Conservation (phyloP, 2,329 filamentous ascomycete genomes). For the Exophiala oligosperma region DNA sequence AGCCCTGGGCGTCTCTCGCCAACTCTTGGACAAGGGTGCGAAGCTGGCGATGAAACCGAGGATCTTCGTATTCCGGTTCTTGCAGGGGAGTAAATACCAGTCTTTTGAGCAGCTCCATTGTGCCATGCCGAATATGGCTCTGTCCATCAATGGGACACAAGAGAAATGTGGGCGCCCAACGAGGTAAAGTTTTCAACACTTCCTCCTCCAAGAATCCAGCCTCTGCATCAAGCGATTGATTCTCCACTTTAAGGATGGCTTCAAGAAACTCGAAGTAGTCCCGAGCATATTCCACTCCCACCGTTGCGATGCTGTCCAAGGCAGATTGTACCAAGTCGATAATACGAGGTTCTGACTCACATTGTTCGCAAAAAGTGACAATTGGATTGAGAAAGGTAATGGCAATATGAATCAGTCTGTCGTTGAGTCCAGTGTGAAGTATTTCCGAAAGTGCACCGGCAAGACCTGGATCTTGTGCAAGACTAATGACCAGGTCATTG, state of each 20-base stretch:
- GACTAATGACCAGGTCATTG: constrained; percentile 56
- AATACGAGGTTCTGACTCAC: constrained; percentile 39
- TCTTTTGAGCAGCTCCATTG: constrained; percentile 44
- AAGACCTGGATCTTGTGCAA: constrained; percentile 54
- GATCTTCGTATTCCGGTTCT: constrained; percentile 33
- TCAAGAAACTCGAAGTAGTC: constrained; percentile 56
- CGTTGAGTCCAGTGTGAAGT: constrained; percentile 56
- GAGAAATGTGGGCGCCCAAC: constrained; percentile 55
- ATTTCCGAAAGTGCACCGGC: constrained; percentile 49
- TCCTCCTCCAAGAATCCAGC: constrained; percentile 35
- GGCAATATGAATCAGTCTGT: constrained; percentile 53
- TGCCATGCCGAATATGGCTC: constrained; percentile 44
- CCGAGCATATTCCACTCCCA: constrained; percentile 48
- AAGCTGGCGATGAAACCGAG: constrained; percentile 7
- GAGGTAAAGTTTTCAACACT: constrained; percentile 43
- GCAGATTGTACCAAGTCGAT: constrained; percentile 41
- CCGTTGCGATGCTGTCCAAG: constrained; percentile 49
- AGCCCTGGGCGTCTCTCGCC: constrained; percentile 10
- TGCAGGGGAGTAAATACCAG: constrained; percentile 41
- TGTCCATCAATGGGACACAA: constrained; percentile 47
- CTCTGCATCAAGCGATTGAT: constrained; percentile 28
- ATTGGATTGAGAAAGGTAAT: constrained; percentile 61
- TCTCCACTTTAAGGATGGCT: constrained; percentile 48
- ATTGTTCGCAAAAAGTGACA: constrained; percentile 52
- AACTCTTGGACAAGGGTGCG: constrained; percentile 14